Evolutionary conservation across 139 green algal genomes (phyloP).

Genomic region (Coccomyxa sp.): DNA sequence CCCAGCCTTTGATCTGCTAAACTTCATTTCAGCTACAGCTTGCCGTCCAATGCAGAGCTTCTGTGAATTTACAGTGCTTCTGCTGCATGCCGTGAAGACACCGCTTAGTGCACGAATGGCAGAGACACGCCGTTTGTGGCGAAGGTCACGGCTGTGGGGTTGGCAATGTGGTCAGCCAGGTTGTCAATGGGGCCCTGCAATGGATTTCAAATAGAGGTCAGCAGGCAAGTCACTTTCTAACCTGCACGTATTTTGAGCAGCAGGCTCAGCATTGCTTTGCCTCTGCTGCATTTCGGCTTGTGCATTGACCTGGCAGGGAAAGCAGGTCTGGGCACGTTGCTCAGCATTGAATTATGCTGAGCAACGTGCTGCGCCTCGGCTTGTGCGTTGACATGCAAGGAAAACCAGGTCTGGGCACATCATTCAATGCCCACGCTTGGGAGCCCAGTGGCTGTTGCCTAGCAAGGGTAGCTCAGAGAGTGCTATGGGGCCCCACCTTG

Average conservation of each 20-base stretch:
- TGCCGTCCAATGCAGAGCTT: too few species aligned
- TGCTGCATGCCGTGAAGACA: too few species aligned
- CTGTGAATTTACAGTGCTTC: too few species aligned
- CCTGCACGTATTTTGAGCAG: background rate
- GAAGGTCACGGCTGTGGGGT: slow-evolving; percentile 59
- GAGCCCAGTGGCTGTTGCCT: too few species aligned
- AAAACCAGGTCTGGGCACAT: background rate
- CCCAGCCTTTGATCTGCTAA: too few species aligned
- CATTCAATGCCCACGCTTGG: background rate
- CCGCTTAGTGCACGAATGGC: background rate
- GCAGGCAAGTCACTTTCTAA: background rate
- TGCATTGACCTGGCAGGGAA: background rate
- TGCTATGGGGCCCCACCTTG: background rate
- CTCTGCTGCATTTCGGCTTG: background rate
- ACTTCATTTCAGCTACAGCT: too few species aligned
- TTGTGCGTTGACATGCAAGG: too few species aligned
- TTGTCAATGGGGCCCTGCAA: slow-evolving; percentile 30
- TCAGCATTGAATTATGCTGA: background rate
- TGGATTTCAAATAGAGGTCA: too few species aligned
- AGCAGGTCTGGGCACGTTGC: background rate
- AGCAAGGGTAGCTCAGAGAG: background rate
- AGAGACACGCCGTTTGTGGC: background rate
- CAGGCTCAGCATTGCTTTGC: too few species aligned
- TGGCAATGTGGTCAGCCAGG: slow-evolving; percentile 60
- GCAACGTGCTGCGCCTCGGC: background rate